Percentiles rank a stretch among this genome's conserved stretches.
These are phyloP conservation scores for Glycine latifolia DNA, from an alignment of 306 rosid species.

Conservation along the genomic window DNA sequence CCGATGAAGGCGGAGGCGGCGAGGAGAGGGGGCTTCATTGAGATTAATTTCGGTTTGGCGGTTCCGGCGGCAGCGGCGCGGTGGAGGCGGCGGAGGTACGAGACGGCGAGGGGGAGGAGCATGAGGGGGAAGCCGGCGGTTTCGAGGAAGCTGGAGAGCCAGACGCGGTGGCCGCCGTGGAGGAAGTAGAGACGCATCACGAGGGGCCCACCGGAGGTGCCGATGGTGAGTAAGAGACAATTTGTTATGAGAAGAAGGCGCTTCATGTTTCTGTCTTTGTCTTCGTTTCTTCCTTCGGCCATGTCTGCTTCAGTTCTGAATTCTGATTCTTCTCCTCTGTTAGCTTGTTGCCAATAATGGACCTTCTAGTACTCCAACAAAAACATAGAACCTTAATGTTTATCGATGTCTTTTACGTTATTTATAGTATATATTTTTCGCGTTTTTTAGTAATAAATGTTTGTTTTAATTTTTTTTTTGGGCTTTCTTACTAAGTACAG, in stretches of 20 bases:
- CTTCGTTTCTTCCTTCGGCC: slow-evolving; percentile 22
- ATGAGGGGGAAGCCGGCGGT: slow-evolving; percentile 78
- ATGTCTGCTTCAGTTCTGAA: background rate
- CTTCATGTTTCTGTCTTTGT: slow-evolving; percentile 32
- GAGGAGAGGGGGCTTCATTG: slow-evolving; percentile 56
- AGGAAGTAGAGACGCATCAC: slow-evolving; percentile 76
- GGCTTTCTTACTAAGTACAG: no score
- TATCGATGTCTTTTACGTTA: background rate
- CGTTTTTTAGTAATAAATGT: no score
- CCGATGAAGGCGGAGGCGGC: slow-evolving; percentile 58
- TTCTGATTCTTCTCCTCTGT: background rate
- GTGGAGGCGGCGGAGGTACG: slow-evolving; percentile 57
- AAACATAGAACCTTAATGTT: background rate
- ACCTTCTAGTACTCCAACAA: background rate
- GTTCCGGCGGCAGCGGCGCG: background rate
- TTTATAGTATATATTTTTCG: no score
- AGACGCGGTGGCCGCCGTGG: slow-evolving; percentile 76
- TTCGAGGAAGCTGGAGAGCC: slow-evolving; percentile 74
- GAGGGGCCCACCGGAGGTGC: slow-evolving; percentile 72
- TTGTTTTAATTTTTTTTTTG: no score
- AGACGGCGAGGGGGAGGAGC: slow-evolving; percentile 53
- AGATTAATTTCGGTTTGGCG: background rate
- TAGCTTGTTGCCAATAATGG: background rate
- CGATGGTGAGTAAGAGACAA: slow-evolving; percentile 52
- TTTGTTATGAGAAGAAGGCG: slow-evolving; percentile 58